Evolutionary conservation across 2,329 filamentous ascomycete genomes (phyloP), one percentile per base, ranked within the genome.

Genomic region (Coccinonectria pachysandricola): DNA sequence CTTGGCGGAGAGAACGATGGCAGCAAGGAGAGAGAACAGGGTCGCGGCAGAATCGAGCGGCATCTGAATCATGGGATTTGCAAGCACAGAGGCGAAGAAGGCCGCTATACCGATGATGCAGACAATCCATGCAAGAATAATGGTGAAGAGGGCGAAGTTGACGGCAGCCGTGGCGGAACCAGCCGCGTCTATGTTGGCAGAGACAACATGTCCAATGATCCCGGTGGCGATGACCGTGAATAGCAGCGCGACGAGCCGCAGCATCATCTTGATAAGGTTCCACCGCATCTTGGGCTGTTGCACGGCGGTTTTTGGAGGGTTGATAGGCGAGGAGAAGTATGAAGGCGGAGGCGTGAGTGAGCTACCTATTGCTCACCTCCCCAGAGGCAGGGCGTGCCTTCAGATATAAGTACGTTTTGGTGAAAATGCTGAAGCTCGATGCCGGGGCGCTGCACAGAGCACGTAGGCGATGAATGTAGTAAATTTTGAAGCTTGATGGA

Each of bases 61-160:
- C 17, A 77, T 49, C 30, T 71, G 54, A 25, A 71, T 51, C 10
- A 75, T 46, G 15, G 68, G 66, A 25, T 71, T 50, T 36, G 59
- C 57, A 32, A 74, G 54, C 27, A 56, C 53, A 20, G 71, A 63
- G 38, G 74, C 54, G 44, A 79, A 57, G 14, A 64, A 53, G 3
- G 68, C 62, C 6, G 61, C 63, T 4, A 81, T 55, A 30, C 79
- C 75, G 51, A 71, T 75, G 26, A 86, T 50, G 19, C 73, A 55
- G 22, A 69, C 67, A 16, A 85, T 46, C 75, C 80, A 79, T 21
- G 68, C 67, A 36, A 82, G 62, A 1, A 70, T 68, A 18, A 71
- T 63, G 38, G 78, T 71, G 52, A 86, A 87, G 61, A 87, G 78
- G 53, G 71, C 63, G 49, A 71, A 75, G 57, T 74, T 73, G 52